Conservation (phyloP, 352 stramenopile genomes). For the Blastocystis sp. region DNA sequence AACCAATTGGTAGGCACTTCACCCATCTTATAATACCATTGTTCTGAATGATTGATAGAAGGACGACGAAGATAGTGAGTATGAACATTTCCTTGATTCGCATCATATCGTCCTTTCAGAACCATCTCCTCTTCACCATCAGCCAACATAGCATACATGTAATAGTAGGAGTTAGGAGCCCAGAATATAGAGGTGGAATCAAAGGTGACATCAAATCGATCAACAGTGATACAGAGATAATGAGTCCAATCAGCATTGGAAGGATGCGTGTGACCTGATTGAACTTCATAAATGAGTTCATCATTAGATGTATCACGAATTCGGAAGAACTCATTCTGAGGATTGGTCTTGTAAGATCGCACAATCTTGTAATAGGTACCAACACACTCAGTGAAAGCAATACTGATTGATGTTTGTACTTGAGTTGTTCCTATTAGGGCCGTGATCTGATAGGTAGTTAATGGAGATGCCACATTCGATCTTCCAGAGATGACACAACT, state of each 20-base stretch:
- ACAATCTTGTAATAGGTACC: not conserved
- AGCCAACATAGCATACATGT: not conserved
- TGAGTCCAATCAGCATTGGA: not conserved
- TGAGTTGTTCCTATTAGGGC: not conserved
- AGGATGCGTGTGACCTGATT: not conserved
- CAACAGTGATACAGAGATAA: not conserved
- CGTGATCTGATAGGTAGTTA: not conserved
- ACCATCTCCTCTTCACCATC: constrained; percentile 1
- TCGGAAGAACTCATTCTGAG: not conserved
- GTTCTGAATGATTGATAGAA: not conserved
- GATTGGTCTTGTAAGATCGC: constrained; percentile 21
- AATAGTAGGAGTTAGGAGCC: not conserved
- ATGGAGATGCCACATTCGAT: not conserved
- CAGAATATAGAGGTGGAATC: not conserved
- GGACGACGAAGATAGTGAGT: not conserved
- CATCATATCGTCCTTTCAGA: not conserved
- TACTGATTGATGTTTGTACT: not conserved
- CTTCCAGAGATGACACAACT: not conserved
- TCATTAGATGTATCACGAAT: not conserved
- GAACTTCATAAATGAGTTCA: not conserved
- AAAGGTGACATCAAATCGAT: not conserved
- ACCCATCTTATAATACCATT: constrained; percentile 4
- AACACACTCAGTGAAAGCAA: not conserved
- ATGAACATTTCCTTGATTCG: not conserved
- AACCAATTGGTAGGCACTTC: constrained; percentile 4